phyloP scores from a whole-genome alignment of 2,329 filamentous ascomycete genomes.

The Diaporthe sp. region DNA sequence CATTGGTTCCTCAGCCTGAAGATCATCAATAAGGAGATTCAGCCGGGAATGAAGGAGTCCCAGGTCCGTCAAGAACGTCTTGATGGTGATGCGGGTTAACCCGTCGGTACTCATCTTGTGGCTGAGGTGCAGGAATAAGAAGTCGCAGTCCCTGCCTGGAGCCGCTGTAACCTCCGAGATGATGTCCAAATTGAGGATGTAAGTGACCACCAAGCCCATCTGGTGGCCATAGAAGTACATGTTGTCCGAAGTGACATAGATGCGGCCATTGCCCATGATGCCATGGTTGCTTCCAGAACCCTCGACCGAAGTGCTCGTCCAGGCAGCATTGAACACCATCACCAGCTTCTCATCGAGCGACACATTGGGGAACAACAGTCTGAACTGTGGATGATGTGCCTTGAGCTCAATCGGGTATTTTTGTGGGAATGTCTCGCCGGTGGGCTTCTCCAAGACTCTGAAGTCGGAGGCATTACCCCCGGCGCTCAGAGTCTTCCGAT shows the following conservation, averaged over 20 bases:
- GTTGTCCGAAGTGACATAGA: slow-evolving; percentile 88
- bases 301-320: slow-evolving; percentile 70
- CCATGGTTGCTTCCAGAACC: slow-evolving; percentile 57
- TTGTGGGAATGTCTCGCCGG: slow-evolving; percentile 73
- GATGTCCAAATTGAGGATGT: slow-evolving; percentile 79
- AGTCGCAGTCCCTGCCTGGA: slow-evolving; percentile 92
- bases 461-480: slow-evolving; percentile 42
- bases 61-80: slow-evolving; percentile 92
- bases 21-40: slow-evolving; percentile 87
- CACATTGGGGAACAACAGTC: slow-evolving; percentile 88
- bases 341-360: slow-evolving; percentile 85
- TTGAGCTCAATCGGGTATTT: slow-evolving; percentile 87
- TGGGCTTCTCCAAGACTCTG: slow-evolving; percentile 48
- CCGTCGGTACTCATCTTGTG: slow-evolving; percentile 74
- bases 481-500: slow-evolving; percentile 51
- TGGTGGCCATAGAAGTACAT: slow-evolving; percentile 98
- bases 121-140: slow-evolving; percentile 84
- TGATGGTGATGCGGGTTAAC: slow-evolving; percentile 85
- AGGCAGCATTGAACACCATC: slow-evolving; percentile 92
- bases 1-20: slow-evolving; percentile 79
- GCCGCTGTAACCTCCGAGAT: slow-evolving; percentile 93
- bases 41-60: slow-evolving; percentile 85
- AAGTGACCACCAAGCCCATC: slow-evolving; percentile 89
- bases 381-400: slow-evolving; percentile 93
- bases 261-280: slow-evolving; percentile 78